Conservation (phyloP, 257 asterid species). For the Gentiana dahurica region DNA sequence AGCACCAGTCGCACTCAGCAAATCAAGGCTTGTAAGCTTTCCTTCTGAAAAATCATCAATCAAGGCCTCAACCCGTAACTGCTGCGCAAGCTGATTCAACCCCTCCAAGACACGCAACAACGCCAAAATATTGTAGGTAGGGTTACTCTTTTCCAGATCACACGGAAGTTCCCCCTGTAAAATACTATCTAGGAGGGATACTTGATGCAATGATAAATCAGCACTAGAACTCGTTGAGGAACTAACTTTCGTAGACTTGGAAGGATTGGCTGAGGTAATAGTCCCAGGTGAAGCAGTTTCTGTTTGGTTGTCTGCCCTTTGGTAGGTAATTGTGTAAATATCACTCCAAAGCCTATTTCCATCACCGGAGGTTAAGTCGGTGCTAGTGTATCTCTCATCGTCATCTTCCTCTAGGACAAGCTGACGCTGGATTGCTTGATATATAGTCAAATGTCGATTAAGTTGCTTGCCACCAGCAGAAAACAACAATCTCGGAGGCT, state of each 20-base stretch:
- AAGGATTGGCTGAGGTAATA: constrained; percentile 38
- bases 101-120: constrained; percentile 87
- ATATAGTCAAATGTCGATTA: constrained; percentile 69
- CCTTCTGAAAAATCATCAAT: constrained; percentile 75
- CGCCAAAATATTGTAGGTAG: constrained; percentile 81
- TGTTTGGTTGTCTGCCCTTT: constrained; percentile 57
- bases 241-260: constrained; percentile 56
- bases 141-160: constrained; percentile 80
- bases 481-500: constrained; percentile 59
- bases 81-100: constrained; percentile 87
- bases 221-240: constrained; percentile 32
- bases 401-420: constrained; percentile 80
- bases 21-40: constrained; percentile 41
- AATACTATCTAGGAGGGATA: constrained; percentile 85
- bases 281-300: constrained; percentile 50
- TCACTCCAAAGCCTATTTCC: constrained; percentile 87
- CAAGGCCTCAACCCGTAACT: constrained; percentile 46
- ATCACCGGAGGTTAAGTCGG: constrained; percentile 68
- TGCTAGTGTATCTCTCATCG: constrained; percentile 61
- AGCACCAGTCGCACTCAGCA: constrained; percentile 31
- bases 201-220: constrained; percentile 34
- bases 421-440: constrained; percentile 88
- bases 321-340: constrained; percentile 81
- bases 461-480: constrained; percentile 84
- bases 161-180: constrained; percentile 92